Evolutionary conservation across 331 rosid genomes (phyloP).

Genomic region (Cydonia oblonga): DNA sequence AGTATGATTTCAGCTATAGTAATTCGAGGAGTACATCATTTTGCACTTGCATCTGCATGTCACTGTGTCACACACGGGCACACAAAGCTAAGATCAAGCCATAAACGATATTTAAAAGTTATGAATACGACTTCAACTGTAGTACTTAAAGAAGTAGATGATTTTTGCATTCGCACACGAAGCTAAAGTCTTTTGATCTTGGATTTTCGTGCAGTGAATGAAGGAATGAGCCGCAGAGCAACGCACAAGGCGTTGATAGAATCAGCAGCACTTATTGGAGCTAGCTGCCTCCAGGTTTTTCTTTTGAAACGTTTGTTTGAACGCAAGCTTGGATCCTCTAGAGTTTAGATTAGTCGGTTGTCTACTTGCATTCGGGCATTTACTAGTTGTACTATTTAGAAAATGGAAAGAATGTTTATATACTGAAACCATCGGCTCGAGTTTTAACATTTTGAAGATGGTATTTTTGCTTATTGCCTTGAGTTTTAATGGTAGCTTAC

Average conservation of each 20-base stretch:
- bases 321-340: constrained; percentile 58
- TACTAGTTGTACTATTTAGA: constrained; percentile 16
- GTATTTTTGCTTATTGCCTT: neutral
- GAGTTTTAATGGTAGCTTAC: neutral
- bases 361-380: neutral
- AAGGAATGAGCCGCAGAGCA: constrained; percentile 74
- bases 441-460: neutral
- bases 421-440: neutral
- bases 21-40: neutral
- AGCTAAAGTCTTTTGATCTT: neutral
- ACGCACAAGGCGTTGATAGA: constrained; percentile 69
- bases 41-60: neutral
- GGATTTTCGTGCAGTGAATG: constrained; percentile 57
- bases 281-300: constrained; percentile 65
- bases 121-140: neutral
- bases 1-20: neutral
- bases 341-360: constrained; percentile 40
- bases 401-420: constrained; percentile 1
- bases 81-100: neutral
- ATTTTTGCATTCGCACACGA: neutral
- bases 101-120: neutral
- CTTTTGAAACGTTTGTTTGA: constrained; percentile 73
- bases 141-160: neutral
- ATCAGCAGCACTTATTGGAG: constrained; percentile 61
- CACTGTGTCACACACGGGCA: neutral